Percentiles rank a stretch among this genome's conserved stretches.
Evolutionary conservation across 495 filamentous ascomycete species (phyloP).

Genomic region (Pyrenula aspistea): DNA sequence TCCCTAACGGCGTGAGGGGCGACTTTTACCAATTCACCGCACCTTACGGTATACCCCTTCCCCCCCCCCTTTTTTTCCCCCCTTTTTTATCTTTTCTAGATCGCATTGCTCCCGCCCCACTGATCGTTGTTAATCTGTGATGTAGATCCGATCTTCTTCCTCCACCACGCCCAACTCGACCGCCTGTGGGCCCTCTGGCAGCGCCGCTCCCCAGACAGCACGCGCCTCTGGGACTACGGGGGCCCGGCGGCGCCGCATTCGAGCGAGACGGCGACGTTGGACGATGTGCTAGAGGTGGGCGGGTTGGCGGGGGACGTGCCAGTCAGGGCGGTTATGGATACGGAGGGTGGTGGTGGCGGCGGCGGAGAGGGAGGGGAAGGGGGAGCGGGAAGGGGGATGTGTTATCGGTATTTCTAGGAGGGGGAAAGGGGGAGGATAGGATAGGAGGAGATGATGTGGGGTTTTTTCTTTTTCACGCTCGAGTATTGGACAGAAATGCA

Average conservation of each 20-base stretch:
- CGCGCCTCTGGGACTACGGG: constrained; percentile 27
- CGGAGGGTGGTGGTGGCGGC: constrained; percentile 32
- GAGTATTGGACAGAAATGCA: too few species aligned
- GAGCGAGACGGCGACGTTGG: constrained; percentile 32
- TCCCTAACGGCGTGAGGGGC: constrained; percentile 10
- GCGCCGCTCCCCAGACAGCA: constrained; percentile 30
- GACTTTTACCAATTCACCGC: constrained; percentile 8
- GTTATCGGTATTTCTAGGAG: too few species aligned
- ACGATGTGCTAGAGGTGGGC: constrained; percentile 29
- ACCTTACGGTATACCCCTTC: constrained; percentile 5
- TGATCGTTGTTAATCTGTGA: too few species aligned
- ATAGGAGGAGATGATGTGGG: too few species aligned
- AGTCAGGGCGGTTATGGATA: constrained; percentile 37
- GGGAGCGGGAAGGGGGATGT: too few species aligned
- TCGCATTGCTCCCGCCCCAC: too few species aligned
- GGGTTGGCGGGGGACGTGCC: constrained; percentile 21
- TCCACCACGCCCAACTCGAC: constrained; percentile 62
- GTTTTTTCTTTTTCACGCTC: too few species aligned
- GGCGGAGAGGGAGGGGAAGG: too few species aligned
- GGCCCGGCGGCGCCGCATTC: constrained; percentile 24
- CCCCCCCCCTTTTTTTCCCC: too few species aligned
- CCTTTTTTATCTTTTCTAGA: too few species aligned
- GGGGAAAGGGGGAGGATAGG: too few species aligned
- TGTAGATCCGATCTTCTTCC: constrained; percentile 51
- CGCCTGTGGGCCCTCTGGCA: constrained; percentile 64